phyloP scores from a whole-genome alignment of 2,329 filamentous ascomycete species.

The Aspergillus piperis region DNA sequence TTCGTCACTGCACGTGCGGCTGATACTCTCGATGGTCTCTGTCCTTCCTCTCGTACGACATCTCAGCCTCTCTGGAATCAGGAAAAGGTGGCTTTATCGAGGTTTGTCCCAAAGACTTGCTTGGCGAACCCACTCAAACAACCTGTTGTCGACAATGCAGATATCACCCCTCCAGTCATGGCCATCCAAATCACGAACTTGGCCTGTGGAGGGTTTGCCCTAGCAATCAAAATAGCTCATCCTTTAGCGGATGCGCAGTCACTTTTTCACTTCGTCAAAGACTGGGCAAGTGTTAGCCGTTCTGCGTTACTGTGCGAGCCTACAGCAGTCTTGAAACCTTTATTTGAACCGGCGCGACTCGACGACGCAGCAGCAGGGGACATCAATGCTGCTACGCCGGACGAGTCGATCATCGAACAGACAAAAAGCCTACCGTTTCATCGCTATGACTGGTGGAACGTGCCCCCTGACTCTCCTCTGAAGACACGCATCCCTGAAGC shows the following conservation, averaged over 20 bases:
- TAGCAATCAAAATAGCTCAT: conserved; percentile 49
- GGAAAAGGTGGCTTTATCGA: neutral
- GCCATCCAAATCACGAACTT: conserved; percentile 47
- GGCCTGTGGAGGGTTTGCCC: conserved; percentile 43
- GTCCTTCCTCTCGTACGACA: conserved; percentile 26
- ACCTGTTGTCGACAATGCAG: conserved; percentile 37
- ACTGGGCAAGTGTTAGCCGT: conserved; percentile 42
- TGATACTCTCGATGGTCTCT: conserved; percentile 22
- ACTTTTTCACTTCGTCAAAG: conserved; percentile 47
- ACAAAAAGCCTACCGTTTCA: conserved; percentile 44
- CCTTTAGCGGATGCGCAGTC: conserved; percentile 49
- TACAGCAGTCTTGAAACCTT: conserved; percentile 19
- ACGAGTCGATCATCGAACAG: conserved; percentile 30
- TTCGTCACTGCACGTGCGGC: conserved; percentile 33
- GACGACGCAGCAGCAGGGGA: conserved; percentile 34
- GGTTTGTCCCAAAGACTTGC: conserved; percentile 2
- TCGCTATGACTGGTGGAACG: conserved; percentile 52
- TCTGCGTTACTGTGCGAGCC: neutral
- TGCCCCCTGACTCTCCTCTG: conserved; percentile 12
- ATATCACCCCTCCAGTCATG: conserved; percentile 35
- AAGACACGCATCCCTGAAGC: conserved; percentile 9
- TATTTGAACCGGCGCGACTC: conserved; percentile 47
- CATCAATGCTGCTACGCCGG: conserved; percentile 23
- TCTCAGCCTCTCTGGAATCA: conserved; percentile 18
- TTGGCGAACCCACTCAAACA: conserved; percentile 22